Evolutionary conservation across 2,329 filamentous ascomycete species (phyloP), one percentile per base, ranked within the genome.

Genomic region (Fusarium mangiferae): DNA sequence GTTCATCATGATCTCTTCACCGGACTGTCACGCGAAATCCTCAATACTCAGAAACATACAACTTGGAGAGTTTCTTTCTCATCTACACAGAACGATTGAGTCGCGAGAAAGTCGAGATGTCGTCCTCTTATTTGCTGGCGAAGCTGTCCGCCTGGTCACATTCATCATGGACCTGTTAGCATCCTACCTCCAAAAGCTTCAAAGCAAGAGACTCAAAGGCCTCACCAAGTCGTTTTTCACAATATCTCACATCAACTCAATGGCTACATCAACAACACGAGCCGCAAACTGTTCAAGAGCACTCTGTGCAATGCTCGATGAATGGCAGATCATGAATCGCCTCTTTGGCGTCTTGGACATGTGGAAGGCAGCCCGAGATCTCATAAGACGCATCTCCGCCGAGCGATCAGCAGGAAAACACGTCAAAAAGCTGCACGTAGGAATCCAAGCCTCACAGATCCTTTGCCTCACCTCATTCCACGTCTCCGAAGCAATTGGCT

Each of bases 311-410:
- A 55, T 66, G 41, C n/a, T 66, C 0, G 63, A 55, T 12, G 63
- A 66, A 17, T 66, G 63, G 58, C 63, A 66, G n/a, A 20, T 63
- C 7, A 63, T 66, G 63, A 54, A 63, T 28, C 63, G 58, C 13
- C 63, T 66, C 3, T 63, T 60, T 1, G 63, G 63, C 11, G 38
- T 55, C 7, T 20, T 66, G 7, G 57, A 62, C n/a, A 46, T 66
- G 30, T 66, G 58, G 41, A 62, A 45, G 3, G 30, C 58, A 15
- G 12, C 46, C 2, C 35, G 12, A 41, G 48, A 55, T 3, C 41
- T 66, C 15, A 17, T 30, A 3, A 22, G 5, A 11, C 18, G 26
- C 2, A 11, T 59, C 10, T 35, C n/a, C 6, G 1, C 35, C 5
- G 22, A 28, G 2, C n/a, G 13, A 3, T 42, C 48, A 1, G 4